A percentile compares a stretch with the other conserved stretches of the same genome.
These are phyloP conservation scores for Penicillium crustosum DNA, from an alignment of 2,329 filamentous ascomycete genomes.

Conservation along the genomic window DNA sequence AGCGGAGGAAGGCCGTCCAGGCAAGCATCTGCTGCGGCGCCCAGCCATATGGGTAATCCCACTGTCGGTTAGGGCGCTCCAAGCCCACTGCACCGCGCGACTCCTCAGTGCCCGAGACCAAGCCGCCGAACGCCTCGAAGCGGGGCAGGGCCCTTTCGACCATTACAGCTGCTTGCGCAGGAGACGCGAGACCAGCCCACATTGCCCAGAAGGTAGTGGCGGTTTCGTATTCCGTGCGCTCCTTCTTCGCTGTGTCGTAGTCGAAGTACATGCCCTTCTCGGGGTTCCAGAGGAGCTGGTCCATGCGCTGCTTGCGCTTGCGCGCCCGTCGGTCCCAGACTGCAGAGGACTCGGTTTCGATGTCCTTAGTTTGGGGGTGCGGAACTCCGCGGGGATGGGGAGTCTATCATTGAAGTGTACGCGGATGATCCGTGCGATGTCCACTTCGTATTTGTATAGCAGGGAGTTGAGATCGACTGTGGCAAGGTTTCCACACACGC, in stretches of 20 bases:
- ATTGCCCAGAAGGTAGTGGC: constrained; percentile 96
- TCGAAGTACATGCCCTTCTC: constrained; percentile 96
- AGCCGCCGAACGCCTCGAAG: constrained; percentile 83
- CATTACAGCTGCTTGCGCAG: constrained; percentile 79
- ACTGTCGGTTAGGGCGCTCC: constrained; percentile 88
- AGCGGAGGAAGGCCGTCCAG: constrained; percentile 88
- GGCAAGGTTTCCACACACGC: constrained; percentile 80
- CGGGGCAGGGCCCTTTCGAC: constrained; percentile 78
- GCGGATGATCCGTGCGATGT: constrained; percentile 85
- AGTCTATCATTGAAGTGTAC: constrained; percentile 80
- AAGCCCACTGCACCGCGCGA: constrained; percentile 78
- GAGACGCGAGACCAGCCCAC: constrained; percentile 87
- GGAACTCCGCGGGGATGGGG: constrained; percentile 79
- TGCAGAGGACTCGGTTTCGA: constrained; percentile 76
- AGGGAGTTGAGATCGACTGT: constrained; percentile 94
- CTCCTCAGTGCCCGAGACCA: constrained; percentile 85
- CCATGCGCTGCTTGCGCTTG: constrained; percentile 78
- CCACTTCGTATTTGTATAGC: constrained; percentile 94
- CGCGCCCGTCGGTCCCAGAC: constrained; percentile 88
- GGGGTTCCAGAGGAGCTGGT: constrained; percentile 93
- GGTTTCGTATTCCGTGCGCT: constrained; percentile 81
- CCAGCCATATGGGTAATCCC: constrained; percentile 98
- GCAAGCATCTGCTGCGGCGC: constrained; percentile 98
- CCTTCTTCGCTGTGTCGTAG: constrained; percentile 80
- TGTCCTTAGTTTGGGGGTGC: constrained; percentile 62